A percentile compares a stretch with the other conserved stretches of the same genome.
phyloP scores from a whole-genome alignment of 495 filamentous ascomycete genomes.

The Apodospora peruviana region DNA sequence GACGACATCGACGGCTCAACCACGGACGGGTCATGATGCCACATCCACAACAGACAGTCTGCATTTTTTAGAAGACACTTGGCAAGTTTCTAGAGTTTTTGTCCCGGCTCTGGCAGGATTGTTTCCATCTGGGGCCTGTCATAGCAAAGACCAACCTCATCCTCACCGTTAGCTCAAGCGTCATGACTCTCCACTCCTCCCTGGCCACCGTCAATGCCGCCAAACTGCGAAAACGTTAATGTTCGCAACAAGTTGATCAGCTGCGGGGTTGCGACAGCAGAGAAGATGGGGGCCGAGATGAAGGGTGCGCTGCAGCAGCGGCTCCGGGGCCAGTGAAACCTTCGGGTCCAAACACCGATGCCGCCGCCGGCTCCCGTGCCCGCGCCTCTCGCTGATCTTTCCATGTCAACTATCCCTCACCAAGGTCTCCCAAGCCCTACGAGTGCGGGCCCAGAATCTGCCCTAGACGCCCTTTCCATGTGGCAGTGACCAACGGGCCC shows the following conservation, averaged over 20 bases:
- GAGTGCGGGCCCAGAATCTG: no score
- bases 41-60: slow-evolving; percentile 8
- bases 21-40: background rate
- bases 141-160: slow-evolving; percentile 9
- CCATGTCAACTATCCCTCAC: no score
- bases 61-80: slow-evolving; percentile 9
- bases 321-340: background rate
- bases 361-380: no score
- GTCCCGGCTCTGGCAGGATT: slow-evolving; percentile 3
- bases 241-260: slow-evolving; percentile 1
- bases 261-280: slow-evolving; percentile 5
- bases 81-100: slow-evolving; percentile 2
- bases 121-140: slow-evolving; percentile 11
- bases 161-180: slow-evolving; percentile 1
- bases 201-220: no score
- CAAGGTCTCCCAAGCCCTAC: no score
- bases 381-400: no score
- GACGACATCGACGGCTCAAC: slow-evolving; percentile 1
- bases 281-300: slow-evolving; percentile 6
- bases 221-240: background rate
- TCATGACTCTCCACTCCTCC: slow-evolving; percentile 5
- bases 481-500: no score
- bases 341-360: background rate
- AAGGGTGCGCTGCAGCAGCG: slow-evolving; percentile 4
- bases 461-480: no score